A percentile compares a stretch with the other conserved stretches of the same genome.
Conservation (phyloP, 495 filamentous ascomycete genomes). For the Daldinia grandis region DNA sequence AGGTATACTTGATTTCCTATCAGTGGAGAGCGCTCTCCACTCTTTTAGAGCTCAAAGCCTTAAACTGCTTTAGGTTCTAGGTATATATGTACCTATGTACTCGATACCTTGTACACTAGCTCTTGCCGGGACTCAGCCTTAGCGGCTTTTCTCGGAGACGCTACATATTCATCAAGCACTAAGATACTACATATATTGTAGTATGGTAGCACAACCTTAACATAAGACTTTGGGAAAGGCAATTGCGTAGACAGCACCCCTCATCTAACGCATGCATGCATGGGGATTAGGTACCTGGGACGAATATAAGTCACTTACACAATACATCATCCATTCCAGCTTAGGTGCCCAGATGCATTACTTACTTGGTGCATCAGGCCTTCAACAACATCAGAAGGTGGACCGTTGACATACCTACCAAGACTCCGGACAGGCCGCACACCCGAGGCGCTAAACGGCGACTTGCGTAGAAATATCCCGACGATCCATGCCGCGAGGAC, state of each 20-base stretch:
- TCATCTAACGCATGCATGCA: neutral
- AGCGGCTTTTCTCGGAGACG: slow-evolving; percentile 36
- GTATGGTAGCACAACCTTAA: slow-evolving; percentile 11
- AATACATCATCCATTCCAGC: neutral
- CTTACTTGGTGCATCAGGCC: neutral
- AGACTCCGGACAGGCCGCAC: neutral
- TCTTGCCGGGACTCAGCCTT: slow-evolving; percentile 41
- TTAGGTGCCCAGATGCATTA: neutral
- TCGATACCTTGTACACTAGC: no score
- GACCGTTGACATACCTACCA: neutral
- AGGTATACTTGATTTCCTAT: no score
- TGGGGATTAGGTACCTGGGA: neutral
- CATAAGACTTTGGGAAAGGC: neutral
- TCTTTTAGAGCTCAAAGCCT: no score
- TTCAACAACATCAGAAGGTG: neutral
- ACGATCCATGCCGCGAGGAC: neutral
- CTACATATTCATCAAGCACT: slow-evolving; percentile 1
- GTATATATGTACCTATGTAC: no score
- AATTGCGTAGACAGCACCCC: slow-evolving; percentile 24
- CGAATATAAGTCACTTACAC: slow-evolving; percentile 2
- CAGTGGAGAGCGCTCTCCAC: neutral
- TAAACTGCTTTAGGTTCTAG: no score
- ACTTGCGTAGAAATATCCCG: slow-evolving; percentile 21
- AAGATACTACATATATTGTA: neutral
- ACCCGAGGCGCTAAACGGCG: slow-evolving; percentile 7